Conservation (phyloP, 2,329 filamentous ascomycete species). For the Sporothrix dimorphospora region DNA sequence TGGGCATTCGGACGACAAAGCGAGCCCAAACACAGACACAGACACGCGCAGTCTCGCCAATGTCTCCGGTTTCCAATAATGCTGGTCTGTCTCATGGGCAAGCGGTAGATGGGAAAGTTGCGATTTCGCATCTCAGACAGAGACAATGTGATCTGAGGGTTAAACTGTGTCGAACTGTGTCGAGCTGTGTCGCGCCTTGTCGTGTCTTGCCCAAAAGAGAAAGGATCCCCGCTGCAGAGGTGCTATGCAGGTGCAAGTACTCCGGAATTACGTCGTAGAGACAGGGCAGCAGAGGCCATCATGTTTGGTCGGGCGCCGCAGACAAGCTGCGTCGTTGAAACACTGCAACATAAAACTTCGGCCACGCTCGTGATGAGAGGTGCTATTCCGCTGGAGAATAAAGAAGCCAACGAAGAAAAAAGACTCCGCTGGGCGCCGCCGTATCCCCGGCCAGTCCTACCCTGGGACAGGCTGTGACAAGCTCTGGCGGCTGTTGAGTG, state of each 20-base stretch:
- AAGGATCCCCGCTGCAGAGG: not conserved
- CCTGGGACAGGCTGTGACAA: slow-evolving; percentile 18
- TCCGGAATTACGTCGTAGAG: no score
- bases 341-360: not conserved
- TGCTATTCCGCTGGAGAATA: not conserved
- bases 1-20: not conserved
- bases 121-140: slow-evolving; percentile 13
- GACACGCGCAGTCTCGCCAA: not conserved
- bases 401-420: not conserved
- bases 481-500: not conserved
- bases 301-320: slow-evolving; percentile 6
- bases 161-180: not conserved
- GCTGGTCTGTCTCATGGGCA: not conserved
- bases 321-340: not conserved
- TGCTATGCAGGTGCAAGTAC: not conserved
- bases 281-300: not conserved
- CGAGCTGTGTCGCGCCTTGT: not conserved
- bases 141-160: slow-evolving; percentile 12
- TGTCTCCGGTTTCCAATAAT: slow-evolving; percentile 4
- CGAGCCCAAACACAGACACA: not conserved
- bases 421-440: not conserved
- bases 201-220: not conserved
- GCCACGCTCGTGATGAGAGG: not conserved
- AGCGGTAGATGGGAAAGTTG: slow-evolving; percentile 7
- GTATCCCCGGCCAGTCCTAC: not conserved